Evolutionary conservation across 1,284 basidiomycete species (phyloP).

Genomic region (Schizopora paradoxa): DNA sequence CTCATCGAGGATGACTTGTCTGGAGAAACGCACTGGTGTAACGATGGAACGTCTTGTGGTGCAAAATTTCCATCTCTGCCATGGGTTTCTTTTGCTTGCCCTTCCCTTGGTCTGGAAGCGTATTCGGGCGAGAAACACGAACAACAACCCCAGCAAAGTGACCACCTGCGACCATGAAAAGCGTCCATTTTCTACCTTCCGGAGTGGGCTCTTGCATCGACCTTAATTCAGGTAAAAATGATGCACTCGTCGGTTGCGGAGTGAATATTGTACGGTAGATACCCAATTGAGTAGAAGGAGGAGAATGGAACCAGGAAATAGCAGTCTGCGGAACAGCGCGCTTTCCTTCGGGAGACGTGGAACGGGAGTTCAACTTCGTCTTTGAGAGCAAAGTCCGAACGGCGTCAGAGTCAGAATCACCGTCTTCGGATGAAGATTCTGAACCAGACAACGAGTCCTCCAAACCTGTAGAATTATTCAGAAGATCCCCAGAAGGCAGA

Average conservation of each 20-base stretch:
- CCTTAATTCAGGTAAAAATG: slow-evolving; percentile 55
- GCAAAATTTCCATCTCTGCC: slow-evolving; percentile 73
- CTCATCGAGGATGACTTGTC: background rate
- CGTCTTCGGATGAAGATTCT: slow-evolving; percentile 61
- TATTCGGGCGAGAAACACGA: slow-evolving; percentile 52
- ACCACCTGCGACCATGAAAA: slow-evolving; percentile 96
- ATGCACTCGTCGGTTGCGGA: slow-evolving; percentile 26
- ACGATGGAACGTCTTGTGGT: slow-evolving; percentile 96
- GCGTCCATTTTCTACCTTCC: slow-evolving; percentile 78
- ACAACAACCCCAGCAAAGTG: slow-evolving; percentile 95
- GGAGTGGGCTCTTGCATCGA: slow-evolving; percentile 59
- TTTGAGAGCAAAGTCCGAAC: slow-evolving; percentile 66
- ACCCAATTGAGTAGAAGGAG: slow-evolving; percentile 84
- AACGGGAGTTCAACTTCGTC: slow-evolving; percentile 44
- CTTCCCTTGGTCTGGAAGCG: slow-evolving; percentile 40
- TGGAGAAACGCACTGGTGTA: slow-evolving; percentile 79
- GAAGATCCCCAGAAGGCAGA: background rate
- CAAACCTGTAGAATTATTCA: slow-evolving; percentile 48
- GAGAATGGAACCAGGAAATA: slow-evolving; percentile 85
- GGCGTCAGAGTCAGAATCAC: slow-evolving; percentile 53
- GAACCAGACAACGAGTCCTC: slow-evolving; percentile 90
- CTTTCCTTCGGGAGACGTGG: slow-evolving; percentile 38
- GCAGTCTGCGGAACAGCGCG: slow-evolving; percentile 61
- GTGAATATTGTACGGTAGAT: slow-evolving; percentile 76
- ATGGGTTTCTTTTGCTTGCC: slow-evolving; percentile 57